Percentiles rank a stretch among this genome's conserved stretches.
Evolutionary conservation across 306 rosid genomes (phyloP).

Genomic region (Fagus sylvatica): DNA sequence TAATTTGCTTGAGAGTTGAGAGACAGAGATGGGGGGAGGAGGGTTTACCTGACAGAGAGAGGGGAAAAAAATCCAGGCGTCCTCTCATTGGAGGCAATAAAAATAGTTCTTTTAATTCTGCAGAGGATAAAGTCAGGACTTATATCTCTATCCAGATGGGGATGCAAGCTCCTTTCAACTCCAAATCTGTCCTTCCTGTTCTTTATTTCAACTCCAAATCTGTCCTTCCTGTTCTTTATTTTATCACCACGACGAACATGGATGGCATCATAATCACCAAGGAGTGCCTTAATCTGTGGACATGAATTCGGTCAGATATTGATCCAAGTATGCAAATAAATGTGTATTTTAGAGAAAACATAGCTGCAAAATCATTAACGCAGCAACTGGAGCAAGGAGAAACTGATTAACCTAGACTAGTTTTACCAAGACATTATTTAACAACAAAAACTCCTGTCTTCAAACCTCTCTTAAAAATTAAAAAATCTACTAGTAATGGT

Average conservation of each 20-base stretch:
- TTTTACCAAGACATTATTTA: neutral
- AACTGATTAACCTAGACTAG: neutral
- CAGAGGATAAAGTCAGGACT: conserved; percentile 72
- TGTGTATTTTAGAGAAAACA: neutral
- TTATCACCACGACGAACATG: conserved; percentile 99
- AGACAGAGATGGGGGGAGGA: neutral
- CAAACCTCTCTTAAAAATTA: neutral
- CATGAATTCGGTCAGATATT: conserved; percentile 21
- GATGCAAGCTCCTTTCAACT: conserved; percentile 80
- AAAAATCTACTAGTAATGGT: neutral
- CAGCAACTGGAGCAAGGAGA: neutral
- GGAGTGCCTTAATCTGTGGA: conserved; percentile 53
- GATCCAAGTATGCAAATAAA: neutral
- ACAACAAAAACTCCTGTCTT: neutral
- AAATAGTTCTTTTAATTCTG: conserved; percentile 78
- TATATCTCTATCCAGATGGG: conserved; percentile 96
- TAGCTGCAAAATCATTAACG: neutral
- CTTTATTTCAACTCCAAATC: conserved; percentile 71
- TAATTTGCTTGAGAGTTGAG: conserved; percentile 5
- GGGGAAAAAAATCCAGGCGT: conserved; percentile 83
- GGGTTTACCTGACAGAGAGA: conserved; percentile 71
- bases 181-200: no score
- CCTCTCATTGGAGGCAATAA: conserved; percentile 95
- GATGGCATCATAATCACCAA: conserved; percentile 76
- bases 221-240: conserved; percentile 88